phyloP scores from a whole-genome alignment of 2,329 filamentous ascomycete genomes.

The Incumbomyces lentus region DNA sequence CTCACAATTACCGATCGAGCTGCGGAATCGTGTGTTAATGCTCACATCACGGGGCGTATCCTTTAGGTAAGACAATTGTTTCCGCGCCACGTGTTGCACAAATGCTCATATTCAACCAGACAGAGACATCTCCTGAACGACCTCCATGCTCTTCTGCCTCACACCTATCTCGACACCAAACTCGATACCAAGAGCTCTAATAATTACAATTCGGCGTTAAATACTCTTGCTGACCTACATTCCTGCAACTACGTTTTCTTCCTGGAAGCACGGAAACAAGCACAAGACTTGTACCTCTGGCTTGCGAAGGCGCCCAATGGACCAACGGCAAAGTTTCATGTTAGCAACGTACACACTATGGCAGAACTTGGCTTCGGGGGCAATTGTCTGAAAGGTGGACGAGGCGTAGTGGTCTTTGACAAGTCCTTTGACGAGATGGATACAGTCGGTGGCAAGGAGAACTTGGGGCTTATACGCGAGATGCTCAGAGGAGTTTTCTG shows the following conservation, averaged over 20 bases:
- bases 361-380: conserved; percentile 93
- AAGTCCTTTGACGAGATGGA: conserved; percentile 72
- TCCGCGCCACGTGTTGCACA: neutral
- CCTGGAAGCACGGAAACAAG: conserved; percentile 81
- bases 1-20: conserved; percentile 19
- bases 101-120: conserved; percentile 36
- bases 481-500: conserved; percentile 84
- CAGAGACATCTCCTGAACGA: conserved; percentile 91
- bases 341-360: conserved; percentile 73
- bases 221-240: conserved; percentile 67
- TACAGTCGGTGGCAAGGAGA: conserved; percentile 30
- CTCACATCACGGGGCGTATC: conserved; percentile 88
- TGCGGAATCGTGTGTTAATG: conserved; percentile 62
- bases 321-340: conserved; percentile 51
- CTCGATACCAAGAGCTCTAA: conserved; percentile 77
- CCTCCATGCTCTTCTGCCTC: conserved; percentile 76
- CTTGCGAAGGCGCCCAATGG: conserved; percentile 82
- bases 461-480: conserved; percentile 57
- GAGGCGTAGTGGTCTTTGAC: conserved; percentile 88
- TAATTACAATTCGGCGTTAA: conserved; percentile 60
- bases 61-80: conserved; percentile 51
- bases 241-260: conserved; percentile 93
- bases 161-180: conserved; percentile 89
- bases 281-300: conserved; percentile 90
- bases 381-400: conserved; percentile 88